Base-by-base conservation (phyloP, 2,329 filamentous ascomycete genomes). In the Penicillium verrucosum region DNA sequence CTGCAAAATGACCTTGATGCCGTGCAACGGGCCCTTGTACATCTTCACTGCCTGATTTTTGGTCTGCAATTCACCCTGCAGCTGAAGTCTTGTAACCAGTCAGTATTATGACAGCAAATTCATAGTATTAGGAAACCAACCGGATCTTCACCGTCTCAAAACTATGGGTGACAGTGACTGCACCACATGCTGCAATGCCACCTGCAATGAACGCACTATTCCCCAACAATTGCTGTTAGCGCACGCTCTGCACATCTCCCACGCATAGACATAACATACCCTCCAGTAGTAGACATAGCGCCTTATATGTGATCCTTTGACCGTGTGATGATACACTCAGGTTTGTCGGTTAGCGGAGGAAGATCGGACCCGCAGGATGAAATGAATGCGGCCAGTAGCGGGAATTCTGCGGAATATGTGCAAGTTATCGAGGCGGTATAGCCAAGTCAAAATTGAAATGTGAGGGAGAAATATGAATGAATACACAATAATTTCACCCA, bases 61-160 rank as follows among this genome's bases (percentile, higher is more conserved):
- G 56, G 87, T 81, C 71, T 97, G 91, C 54, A 99, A 84, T 76
- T 99, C 94, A 75, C 94, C 94, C 76, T 99, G 94, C 54, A 99
- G 77, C 79, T 99, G 94, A 84, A 99, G 86, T 69, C 91, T 92
- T 73, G 57, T 37, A 18, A 16, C 27, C n/a, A 23, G 25, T 59
- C 40, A 60, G 58, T 34, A 23, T 45, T 14, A 34, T 42, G n/a
- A 36, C 23, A 40, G 21, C 18, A 25, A 7, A 29, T 16, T 27
- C 25, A 10, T 27, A 37, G 27, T 41, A 18, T 29, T 8, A n/a
- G 18, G 18, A 11, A 37, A 32, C 81, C 72, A 81, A 92, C 89
- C 92, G 89, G 73, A 97, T 97, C 84, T 99, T 99, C 74, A 99
- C 92, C 12, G 93, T 97, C 78, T 99, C 94, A 79, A 97, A 97